Percentiles rank a stretch among this genome's conserved stretches.
These are phyloP conservation scores for Cucumis melo DNA, from an alignment of 306 rosid species.

Conservation along the genomic window DNA sequence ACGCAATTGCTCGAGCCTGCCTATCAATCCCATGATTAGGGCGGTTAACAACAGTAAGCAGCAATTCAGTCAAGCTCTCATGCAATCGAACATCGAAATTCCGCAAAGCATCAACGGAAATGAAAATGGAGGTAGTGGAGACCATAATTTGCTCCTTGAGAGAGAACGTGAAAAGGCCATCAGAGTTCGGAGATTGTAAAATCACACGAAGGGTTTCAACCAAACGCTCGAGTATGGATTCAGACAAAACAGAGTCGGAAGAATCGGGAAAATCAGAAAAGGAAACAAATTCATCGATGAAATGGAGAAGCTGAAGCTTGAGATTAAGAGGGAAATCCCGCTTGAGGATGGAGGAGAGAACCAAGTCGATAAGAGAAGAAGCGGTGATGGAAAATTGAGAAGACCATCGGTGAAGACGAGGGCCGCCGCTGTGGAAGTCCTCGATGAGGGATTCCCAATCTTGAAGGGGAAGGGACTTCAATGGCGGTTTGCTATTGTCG, in stretches of 20 bases:
- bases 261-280: background rate
- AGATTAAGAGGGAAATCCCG: conserved; percentile 54
- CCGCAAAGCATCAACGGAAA: conserved; percentile 25
- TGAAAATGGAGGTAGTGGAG: conserved; percentile 56
- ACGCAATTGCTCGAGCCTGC: conserved; percentile 57
- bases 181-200: conserved; percentile 45
- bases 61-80: conserved; percentile 46
- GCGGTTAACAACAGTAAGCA: conserved; percentile 59
- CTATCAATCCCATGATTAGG: conserved; percentile 66
- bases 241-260: conserved; percentile 24
- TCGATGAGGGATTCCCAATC: conserved; percentile 83
- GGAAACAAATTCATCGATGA: conserved; percentile 61
- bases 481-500: conserved; percentile 21
- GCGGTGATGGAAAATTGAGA: conserved; percentile 16
- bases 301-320: conserved; percentile 49
- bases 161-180: conserved; percentile 30
- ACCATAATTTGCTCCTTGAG: conserved; percentile 79
- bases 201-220: conserved; percentile 45
- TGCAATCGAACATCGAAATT: conserved; percentile 6
- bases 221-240: conserved; percentile 31
- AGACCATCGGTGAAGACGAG: conserved; percentile 38
- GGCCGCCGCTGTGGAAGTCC: conserved; percentile 60
- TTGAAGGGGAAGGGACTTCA: conserved; percentile 41
- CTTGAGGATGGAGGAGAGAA: conserved; percentile 45
- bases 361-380: conserved; percentile 41